Percentiles rank a stretch among this genome's conserved stretches.
These are phyloP conservation scores for Tricholoma matsutake DNA, from an alignment of 768 basidiomycete species.

Conservation along the genomic window DNA sequence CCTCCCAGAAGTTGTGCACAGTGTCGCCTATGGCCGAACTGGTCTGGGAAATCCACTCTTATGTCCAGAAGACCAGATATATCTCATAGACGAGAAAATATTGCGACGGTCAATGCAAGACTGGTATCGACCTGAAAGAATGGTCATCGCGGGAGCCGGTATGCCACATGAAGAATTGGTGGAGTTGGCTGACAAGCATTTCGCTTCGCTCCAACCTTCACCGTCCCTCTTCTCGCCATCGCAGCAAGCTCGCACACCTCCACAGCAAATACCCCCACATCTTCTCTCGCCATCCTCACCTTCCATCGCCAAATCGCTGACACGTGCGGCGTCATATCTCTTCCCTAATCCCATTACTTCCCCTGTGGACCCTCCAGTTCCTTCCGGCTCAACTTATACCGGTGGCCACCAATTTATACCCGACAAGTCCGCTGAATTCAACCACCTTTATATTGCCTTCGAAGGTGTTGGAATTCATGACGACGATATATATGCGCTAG, in stretches of 20 bases:
- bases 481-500: conserved; percentile 88
- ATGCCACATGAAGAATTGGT: conserved; percentile 89
- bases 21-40: conserved; percentile 72
- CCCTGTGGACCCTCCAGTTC: conserved; percentile 20
- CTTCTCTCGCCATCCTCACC: conserved; percentile 54
- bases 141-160: conserved; percentile 94
- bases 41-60: conserved; percentile 89
- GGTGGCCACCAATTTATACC: conserved; percentile 78
- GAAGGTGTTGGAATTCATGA: conserved; percentile 91
- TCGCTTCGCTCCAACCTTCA: conserved; percentile 60
- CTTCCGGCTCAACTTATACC: conserved; percentile 62
- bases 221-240: conserved; percentile 22
- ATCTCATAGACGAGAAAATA: conserved; percentile 55
- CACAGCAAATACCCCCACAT: conserved; percentile 45
- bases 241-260: conserved; percentile 26
- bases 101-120: conserved; percentile 64
- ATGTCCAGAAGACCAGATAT: conserved; percentile 83
- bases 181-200: conserved; percentile 79
- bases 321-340: conserved; percentile 77
- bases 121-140: conserved; percentile 92
- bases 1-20: conserved; percentile 86
- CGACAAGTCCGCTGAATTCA: conserved; percentile 66
- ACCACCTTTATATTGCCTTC: conserved; percentile 90
- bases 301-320: conserved; percentile 61
- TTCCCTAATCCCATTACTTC: conserved; percentile 41